These are phyloP conservation scores for Pyricularia sp. DNA, from an alignment of 2,329 filamentous ascomycete genomes.

Conservation along the genomic window DNA sequence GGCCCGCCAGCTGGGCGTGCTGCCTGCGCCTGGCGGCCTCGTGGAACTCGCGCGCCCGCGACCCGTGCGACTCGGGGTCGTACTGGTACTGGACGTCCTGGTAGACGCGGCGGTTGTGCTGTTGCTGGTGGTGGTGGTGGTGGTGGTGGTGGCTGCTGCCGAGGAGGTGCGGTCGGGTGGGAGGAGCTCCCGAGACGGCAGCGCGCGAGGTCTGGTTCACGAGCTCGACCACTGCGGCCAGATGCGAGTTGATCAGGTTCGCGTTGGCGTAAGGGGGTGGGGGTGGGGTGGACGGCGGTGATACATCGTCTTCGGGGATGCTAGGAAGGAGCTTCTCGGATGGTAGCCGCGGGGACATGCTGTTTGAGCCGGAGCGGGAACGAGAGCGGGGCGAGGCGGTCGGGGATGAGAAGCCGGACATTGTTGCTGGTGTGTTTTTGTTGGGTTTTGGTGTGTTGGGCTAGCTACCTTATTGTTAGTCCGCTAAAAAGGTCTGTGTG, in stretches of 20 bases:
- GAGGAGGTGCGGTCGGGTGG: background rate
- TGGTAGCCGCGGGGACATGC: background rate
- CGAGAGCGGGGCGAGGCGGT: background rate
- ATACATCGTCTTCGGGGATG: background rate
- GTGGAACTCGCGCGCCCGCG: slow-evolving; percentile 3
- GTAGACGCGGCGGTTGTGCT: background rate
- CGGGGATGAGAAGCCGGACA: slow-evolving; percentile 2
- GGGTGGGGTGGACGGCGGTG: background rate
- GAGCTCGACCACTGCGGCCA: background rate
- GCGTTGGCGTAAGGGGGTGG: slow-evolving; percentile 2
- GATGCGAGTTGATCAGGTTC: slow-evolving; percentile 1
- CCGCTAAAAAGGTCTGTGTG: background rate
- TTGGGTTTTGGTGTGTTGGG: background rate
- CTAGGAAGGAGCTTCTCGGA: background rate
- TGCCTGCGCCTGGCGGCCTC: slow-evolving; percentile 2
- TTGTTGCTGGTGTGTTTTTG: background rate
- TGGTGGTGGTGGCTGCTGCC: background rate
- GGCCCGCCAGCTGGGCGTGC: background rate
- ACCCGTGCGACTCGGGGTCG: slow-evolving; percentile 1
- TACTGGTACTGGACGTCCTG: background rate
- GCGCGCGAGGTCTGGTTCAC: background rate
- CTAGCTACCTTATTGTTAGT: background rate
- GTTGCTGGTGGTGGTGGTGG: no score
- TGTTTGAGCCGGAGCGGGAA: background rate
- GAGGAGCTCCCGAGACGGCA: background rate